Conservation (phyloP, 768 basidiomycete species). For the Collybia mongolica region DNA sequence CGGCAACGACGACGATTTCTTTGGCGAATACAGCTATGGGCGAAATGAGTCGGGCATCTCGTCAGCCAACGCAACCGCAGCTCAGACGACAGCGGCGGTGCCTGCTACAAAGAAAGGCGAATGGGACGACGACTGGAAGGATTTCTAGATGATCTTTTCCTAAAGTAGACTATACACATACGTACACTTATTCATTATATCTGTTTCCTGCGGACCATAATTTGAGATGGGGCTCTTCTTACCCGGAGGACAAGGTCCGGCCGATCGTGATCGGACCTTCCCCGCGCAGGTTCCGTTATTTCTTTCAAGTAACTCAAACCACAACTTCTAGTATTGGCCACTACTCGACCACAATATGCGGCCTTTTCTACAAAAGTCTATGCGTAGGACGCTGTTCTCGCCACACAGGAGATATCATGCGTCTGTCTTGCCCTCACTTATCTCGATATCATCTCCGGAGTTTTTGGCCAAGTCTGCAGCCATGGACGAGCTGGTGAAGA, state of each 20-base stretch:
- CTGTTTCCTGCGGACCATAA: too few species aligned
- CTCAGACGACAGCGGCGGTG: slow-evolving; percentile 4
- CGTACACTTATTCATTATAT: slow-evolving; percentile 1
- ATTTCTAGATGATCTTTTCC: slow-evolving; percentile 48
- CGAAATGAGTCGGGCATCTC: slow-evolving; percentile 20
- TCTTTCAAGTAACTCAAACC: background rate
- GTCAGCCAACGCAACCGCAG: slow-evolving; percentile 11
- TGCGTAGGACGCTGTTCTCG: slow-evolving; percentile 10
- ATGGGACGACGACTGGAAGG: slow-evolving; percentile 83
- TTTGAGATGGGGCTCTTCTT: background rate
- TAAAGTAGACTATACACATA: slow-evolving; percentile 2
- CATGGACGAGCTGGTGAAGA: slow-evolving; percentile 69
- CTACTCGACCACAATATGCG: slow-evolving; percentile 13
- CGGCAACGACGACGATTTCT: slow-evolving; percentile 68
- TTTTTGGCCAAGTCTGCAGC: slow-evolving; percentile 63
- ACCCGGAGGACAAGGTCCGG: slow-evolving; percentile 24
- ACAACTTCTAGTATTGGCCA: slow-evolving; percentile 4
- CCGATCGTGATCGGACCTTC: slow-evolving; percentile 31
- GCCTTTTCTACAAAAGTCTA: slow-evolving; percentile 12
- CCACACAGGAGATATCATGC: slow-evolving; percentile 57
- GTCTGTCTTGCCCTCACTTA: slow-evolving; percentile 67
- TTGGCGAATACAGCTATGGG: slow-evolving; percentile 45
- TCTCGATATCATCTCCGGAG: slow-evolving; percentile 70
- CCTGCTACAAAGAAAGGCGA: slow-evolving; percentile 44
- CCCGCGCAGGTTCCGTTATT: slow-evolving; percentile 7